phyloP scores from a whole-genome alignment of 176 grass and related monocot genomes.

The Eremochloa ophiuroides region DNA sequence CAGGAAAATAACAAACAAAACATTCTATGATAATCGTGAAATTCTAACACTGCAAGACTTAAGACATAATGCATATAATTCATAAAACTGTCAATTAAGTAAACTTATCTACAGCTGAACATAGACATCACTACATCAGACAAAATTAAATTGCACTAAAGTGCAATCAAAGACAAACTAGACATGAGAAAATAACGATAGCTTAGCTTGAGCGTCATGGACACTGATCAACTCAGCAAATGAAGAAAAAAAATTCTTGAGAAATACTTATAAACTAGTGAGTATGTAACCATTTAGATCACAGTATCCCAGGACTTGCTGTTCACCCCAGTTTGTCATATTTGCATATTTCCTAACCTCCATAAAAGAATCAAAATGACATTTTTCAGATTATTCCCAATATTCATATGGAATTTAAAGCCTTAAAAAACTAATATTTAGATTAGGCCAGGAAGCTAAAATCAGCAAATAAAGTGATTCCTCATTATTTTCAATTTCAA shows the following conservation, averaged over 20 bases:
- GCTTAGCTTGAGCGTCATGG: neutral
- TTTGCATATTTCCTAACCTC: neutral
- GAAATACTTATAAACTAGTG: neutral
- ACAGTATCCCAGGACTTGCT: neutral
- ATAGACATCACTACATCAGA: neutral
- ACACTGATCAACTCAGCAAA: neutral
- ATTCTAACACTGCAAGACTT: neutral
- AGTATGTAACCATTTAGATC: neutral
- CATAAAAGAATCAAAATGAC: neutral
- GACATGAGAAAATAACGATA: neutral
- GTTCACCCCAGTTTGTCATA: neutral
- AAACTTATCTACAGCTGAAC: neutral
- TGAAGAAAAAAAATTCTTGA: neutral
- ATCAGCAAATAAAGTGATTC: neutral
- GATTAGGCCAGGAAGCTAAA: neutral
- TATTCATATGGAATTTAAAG: neutral
- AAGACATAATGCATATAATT: neutral
- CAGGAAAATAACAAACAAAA: neutral
- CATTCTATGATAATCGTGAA: neutral
- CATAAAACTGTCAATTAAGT: neutral
- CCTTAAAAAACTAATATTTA: slow-evolving; percentile 6
- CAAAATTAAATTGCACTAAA: neutral
- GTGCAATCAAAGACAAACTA: neutral
- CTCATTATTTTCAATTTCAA: neutral
- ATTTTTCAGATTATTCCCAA: neutral